phyloP scores from a whole-genome alignment of 371 early-diverging fungal species.

The Conidiobolus incongruus region DNA sequence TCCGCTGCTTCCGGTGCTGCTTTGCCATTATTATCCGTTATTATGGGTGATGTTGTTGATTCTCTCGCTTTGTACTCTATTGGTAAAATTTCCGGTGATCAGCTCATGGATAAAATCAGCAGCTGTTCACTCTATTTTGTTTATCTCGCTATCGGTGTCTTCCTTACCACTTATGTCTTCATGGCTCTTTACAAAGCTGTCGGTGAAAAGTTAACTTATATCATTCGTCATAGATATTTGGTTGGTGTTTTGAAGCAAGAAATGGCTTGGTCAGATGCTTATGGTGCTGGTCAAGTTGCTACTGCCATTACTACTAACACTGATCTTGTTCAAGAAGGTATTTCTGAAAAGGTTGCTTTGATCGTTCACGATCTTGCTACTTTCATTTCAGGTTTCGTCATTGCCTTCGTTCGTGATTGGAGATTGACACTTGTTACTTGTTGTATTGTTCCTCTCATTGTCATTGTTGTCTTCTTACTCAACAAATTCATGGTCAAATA shows the following conservation, averaged over 20 bases:
- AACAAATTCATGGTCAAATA: constrained; percentile 34
- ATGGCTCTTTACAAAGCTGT: constrained; percentile 18
- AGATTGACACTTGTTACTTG: constrained; percentile 36
- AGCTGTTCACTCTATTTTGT: constrained; percentile 27
- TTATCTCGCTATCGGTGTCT: constrained; percentile 24
- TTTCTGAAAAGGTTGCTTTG: constrained; percentile 7
- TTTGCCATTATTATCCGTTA: constrained; percentile 15
- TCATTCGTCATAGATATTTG: constrained; percentile 28
- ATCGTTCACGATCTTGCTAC: constrained; percentile 8
- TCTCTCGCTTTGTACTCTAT: neutral
- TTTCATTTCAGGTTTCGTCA: constrained; percentile 9
- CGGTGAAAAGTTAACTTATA: constrained; percentile 29
- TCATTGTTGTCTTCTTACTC: constrained; percentile 6
- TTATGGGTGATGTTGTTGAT: constrained; percentile 9
- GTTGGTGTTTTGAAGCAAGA: constrained; percentile 31
- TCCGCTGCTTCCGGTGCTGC: constrained; percentile 14
- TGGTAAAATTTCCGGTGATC: neutral
- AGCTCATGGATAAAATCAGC: neutral
- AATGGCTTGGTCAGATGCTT: constrained; percentile 50
- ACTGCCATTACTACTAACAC: constrained; percentile 62
- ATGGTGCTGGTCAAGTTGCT: constrained; percentile 55
- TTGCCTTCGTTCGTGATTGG: constrained; percentile 43
- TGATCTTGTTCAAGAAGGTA: constrained; percentile 25
- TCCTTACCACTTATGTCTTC: constrained; percentile 18
- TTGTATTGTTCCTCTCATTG: constrained; percentile 20